Evolutionary conservation across 768 basidiomycete genomes (phyloP).

Genomic region (Macrolepiota albuminosa): DNA sequence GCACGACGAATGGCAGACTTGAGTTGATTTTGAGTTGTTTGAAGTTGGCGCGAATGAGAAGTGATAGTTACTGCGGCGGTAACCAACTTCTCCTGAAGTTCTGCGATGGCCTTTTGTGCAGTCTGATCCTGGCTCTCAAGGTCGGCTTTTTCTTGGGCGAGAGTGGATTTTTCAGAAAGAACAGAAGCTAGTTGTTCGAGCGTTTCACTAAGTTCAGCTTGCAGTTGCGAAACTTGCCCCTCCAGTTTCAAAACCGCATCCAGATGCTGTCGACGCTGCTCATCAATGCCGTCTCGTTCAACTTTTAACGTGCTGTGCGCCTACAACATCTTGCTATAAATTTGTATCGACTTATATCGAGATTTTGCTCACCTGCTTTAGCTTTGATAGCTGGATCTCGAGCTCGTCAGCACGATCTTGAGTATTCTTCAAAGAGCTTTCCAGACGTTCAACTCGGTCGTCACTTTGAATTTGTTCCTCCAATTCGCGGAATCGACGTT

Average conservation of each 20-base stretch:
- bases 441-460: conserved; percentile 72
- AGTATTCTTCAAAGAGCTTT: conserved; percentile 68
- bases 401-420: conserved; percentile 81
- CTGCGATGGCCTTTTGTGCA: conserved; percentile 40
- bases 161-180: conserved; percentile 40
- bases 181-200: conserved; percentile 40
- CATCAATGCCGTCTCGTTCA: conserved; percentile 55
- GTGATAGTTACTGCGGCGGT: conserved; percentile 51
- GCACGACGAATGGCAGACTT: conserved; percentile 60
- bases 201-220: conserved; percentile 31
- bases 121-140: conserved; percentile 45
- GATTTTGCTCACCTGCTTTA: conserved; percentile 57
- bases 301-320: conserved; percentile 49
- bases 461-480: conserved; percentile 83
- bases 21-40: conserved; percentile 61
- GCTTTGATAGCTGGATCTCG: conserved; percentile 75
- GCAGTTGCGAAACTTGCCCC: conserved; percentile 41
- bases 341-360: not conserved
- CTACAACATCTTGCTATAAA: conserved; percentile 29
- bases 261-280: conserved; percentile 35
- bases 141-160: conserved; percentile 45
- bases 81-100: conserved; percentile 56
- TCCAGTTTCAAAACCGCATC: conserved; percentile 46
- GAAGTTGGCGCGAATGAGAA: conserved; percentile 49
- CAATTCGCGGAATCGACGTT: conserved; percentile 61